A percentile compares a stretch with the other conserved stretches of the same genome.
phyloP scores from a whole-genome alignment of 1,139 yeast species.

The Arxiozyma telluris region DNA sequence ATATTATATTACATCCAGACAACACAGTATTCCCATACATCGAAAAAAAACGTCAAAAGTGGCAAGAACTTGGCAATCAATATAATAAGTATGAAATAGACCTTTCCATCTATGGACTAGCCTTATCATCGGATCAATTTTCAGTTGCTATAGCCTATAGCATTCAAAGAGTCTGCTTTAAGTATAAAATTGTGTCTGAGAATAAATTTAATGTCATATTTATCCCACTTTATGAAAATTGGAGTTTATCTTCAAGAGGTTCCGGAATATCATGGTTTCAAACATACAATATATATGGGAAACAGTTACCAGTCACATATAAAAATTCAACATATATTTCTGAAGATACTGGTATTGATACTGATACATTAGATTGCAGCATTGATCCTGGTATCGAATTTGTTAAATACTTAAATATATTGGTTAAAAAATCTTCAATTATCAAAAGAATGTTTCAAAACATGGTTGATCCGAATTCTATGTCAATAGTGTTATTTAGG shows the following conservation, averaged over 20 bases:
- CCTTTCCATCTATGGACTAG: slow-evolving; percentile 26
- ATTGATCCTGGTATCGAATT: slow-evolving; percentile 16
- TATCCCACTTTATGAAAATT: slow-evolving; percentile 24
- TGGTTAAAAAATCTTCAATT: slow-evolving; percentile 18
- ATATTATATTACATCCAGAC: slow-evolving; percentile 14
- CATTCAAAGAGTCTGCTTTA: slow-evolving; percentile 29
- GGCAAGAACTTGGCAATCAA: slow-evolving; percentile 25
- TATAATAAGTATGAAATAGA: slow-evolving; percentile 24
- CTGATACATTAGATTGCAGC: background rate
- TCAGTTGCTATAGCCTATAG: slow-evolving; percentile 30
- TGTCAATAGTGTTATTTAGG: slow-evolving; percentile 21
- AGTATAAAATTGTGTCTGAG: slow-evolving; percentile 32
- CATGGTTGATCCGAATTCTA: slow-evolving; percentile 17
- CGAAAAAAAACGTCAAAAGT: slow-evolving; percentile 23
- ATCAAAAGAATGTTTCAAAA: slow-evolving; percentile 22
- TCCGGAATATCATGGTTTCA: slow-evolving; percentile 32
- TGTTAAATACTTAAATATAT: slow-evolving; percentile 17
- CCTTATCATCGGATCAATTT: slow-evolving; percentile 29
- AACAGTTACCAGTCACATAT: slow-evolving; percentile 11
- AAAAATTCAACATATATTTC: background rate
- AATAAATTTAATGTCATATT: slow-evolving; percentile 26
- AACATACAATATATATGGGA: slow-evolving; percentile 28
- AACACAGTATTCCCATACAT: slow-evolving; percentile 21
- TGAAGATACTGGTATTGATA: background rate
- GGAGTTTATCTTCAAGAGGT: slow-evolving; percentile 22